phyloP scores from a whole-genome alignment of 345 rosid species.

The Eucalyptus marginata region DNA sequence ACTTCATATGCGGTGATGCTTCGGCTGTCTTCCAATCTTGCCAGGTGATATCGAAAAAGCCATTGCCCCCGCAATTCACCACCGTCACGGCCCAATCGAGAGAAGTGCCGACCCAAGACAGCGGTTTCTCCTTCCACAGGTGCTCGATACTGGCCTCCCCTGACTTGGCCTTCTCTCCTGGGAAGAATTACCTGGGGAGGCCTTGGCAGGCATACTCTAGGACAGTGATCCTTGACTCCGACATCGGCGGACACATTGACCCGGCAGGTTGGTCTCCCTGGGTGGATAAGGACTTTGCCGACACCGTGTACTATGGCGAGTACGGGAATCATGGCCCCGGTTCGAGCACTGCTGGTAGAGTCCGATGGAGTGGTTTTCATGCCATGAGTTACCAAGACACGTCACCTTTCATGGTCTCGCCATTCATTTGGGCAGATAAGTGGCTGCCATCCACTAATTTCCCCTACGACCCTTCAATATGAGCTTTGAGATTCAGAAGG shows the following conservation, averaged over 20 bases:
- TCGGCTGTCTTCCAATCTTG: slow-evolving; percentile 65
- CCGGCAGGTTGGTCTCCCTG: not conserved
- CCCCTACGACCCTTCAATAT: not conserved
- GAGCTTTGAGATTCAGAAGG: not conserved
- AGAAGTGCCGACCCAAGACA: slow-evolving; percentile 35
- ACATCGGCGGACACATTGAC: not conserved
- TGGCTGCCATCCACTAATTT: not conserved
- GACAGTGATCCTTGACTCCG: not conserved
- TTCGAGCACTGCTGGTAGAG: not conserved
- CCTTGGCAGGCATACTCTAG: not conserved
- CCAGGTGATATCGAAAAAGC: slow-evolving; percentile 48
- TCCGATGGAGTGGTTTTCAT: not conserved
- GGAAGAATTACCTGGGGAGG: not conserved
- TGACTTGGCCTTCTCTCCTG: not conserved
- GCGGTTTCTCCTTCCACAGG: slow-evolving; percentile 74
- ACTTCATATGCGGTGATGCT: slow-evolving; percentile 72
- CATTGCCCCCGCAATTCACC: slow-evolving; percentile 54
- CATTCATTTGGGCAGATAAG: not conserved
- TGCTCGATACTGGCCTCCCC: slow-evolving; percentile 23
- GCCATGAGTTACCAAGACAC: not conserved
- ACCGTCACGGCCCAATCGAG: slow-evolving; percentile 68
- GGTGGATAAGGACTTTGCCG: not conserved
- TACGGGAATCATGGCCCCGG: not conserved
- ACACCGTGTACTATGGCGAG: not conserved
- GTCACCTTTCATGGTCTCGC: not conserved